Conservation (phyloP, 2,329 filamentous ascomycete species). For the Venturia asperata region DNA sequence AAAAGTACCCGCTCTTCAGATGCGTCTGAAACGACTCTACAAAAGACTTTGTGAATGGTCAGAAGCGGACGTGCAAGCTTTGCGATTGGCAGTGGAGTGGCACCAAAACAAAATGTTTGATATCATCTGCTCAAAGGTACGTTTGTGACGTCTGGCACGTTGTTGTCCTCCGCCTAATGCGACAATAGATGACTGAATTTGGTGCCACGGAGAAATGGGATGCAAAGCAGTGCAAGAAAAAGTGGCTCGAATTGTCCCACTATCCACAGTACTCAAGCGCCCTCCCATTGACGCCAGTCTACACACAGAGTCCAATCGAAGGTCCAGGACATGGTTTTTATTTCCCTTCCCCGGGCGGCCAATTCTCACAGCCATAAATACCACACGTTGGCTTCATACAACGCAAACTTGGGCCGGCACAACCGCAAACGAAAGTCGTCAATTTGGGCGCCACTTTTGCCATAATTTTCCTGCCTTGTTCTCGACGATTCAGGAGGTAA, state of each 20-base stretch:
- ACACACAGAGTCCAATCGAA: conserved; percentile 6
- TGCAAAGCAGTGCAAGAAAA: conserved; percentile 42
- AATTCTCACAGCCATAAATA: neutral
- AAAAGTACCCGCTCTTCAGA: conserved; percentile 47
- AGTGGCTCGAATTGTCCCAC: conserved; percentile 39
- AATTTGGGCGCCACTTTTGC: neutral
- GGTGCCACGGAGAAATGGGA: conserved; percentile 46
- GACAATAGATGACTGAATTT: conserved; percentile 45
- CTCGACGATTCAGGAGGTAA: neutral
- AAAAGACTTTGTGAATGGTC: conserved; percentile 47
- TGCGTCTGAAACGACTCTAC: conserved; percentile 47
- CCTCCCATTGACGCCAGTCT: neutral
- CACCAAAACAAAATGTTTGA: conserved; percentile 49
- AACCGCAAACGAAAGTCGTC: neutral
- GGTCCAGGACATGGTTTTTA: conserved; percentile 9
- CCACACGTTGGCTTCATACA: neutral
- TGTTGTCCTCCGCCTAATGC: neutral
- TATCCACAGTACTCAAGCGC: conserved; percentile 2
- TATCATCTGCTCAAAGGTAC: conserved; percentile 46
- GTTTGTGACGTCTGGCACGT: conserved; percentile 14
- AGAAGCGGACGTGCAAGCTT: conserved; percentile 43
- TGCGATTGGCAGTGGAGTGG: conserved; percentile 45
- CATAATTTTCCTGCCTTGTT: neutral
- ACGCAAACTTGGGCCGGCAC: neutral
- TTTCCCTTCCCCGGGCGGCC: neutral